Evolutionary conservation across 2,329 filamentous ascomycete species (phyloP).

Genomic region (Fusarium nematophilum): DNA sequence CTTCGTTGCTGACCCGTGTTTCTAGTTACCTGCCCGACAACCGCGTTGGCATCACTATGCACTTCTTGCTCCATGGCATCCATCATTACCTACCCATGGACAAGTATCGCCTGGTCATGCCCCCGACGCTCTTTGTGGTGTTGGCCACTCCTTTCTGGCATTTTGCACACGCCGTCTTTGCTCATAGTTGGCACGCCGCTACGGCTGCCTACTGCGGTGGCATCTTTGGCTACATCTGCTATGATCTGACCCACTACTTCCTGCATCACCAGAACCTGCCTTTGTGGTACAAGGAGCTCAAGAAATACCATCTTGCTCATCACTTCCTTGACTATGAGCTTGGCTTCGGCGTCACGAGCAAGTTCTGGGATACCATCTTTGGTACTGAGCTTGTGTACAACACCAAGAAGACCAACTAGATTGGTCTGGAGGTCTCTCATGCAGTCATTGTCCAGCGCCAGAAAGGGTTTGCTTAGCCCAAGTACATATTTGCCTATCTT

Average conservation of each 20-base stretch:
- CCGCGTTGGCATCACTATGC: constrained; percentile 82
- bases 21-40: constrained; percentile 89
- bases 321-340: constrained; percentile 99
- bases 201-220: constrained; percentile 86
- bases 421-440: neutral
- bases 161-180: constrained; percentile 84
- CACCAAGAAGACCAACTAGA: constrained; percentile 50
- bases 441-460: constrained; percentile 3
- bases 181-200: constrained; percentile 85
- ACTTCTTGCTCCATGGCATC: constrained; percentile 95
- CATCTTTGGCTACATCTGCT: constrained; percentile 94
- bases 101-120: constrained; percentile 96
- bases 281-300: constrained; percentile 87
- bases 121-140: constrained; percentile 84
- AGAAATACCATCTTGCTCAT: constrained; percentile 97
- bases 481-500: constrained; percentile 29
- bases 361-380: constrained; percentile 95
- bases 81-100: constrained; percentile 99
- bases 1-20: constrained; percentile 44
- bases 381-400: constrained; percentile 77
- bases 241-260: constrained; percentile 99
- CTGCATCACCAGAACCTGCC: constrained; percentile 95
- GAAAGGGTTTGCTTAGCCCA: constrained; percentile 8
- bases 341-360: constrained; percentile 95
- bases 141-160: constrained; percentile 94